Evolutionary conservation across 2,329 filamentous ascomycete species (phyloP).

Genomic region (Aspergillus fructus): DNA sequence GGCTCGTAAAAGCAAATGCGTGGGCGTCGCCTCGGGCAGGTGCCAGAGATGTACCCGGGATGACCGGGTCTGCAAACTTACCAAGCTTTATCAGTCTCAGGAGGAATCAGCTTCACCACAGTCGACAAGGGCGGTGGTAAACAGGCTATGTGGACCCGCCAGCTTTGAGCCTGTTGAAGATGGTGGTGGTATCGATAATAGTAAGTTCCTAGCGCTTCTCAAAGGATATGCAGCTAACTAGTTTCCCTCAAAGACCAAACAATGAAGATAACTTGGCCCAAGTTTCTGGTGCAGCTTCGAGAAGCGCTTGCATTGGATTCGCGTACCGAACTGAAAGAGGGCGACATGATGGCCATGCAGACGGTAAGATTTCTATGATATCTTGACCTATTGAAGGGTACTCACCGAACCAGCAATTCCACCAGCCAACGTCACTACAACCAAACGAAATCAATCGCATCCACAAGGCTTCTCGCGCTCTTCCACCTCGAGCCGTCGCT

Average conservation of each 20-base stretch:
- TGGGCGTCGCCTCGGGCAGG: constrained; percentile 24
- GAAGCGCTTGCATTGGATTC: constrained; percentile 17
- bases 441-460: constrained; percentile 3
- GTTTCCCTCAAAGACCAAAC: background rate
- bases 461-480: constrained; percentile 11
- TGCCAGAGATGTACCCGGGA: constrained; percentile 24
- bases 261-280: constrained; percentile 11
- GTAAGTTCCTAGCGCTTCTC: background rate
- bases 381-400: no score
- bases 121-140: background rate
- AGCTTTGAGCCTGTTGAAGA: background rate
- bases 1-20: constrained; percentile 36
- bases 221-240: constrained; percentile 8
- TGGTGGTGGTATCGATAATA: background rate
- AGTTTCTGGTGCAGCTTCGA: constrained; percentile 17
- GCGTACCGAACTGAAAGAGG: constrained; percentile 7
- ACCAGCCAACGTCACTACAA: constrained; percentile 7
- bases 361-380: constrained; percentile 6
- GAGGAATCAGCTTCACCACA: background rate
- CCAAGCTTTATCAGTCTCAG: background rate
- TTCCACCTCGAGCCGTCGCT: constrained; percentile 16
- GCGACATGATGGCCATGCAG: constrained; percentile 17
- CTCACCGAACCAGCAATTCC: background rate
- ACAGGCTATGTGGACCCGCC: background rate
- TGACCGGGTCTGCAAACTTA: background rate